These are phyloP conservation scores for Calonectria montana DNA, from an alignment of 2,329 filamentous ascomycete genomes.

Conservation along the genomic window DNA sequence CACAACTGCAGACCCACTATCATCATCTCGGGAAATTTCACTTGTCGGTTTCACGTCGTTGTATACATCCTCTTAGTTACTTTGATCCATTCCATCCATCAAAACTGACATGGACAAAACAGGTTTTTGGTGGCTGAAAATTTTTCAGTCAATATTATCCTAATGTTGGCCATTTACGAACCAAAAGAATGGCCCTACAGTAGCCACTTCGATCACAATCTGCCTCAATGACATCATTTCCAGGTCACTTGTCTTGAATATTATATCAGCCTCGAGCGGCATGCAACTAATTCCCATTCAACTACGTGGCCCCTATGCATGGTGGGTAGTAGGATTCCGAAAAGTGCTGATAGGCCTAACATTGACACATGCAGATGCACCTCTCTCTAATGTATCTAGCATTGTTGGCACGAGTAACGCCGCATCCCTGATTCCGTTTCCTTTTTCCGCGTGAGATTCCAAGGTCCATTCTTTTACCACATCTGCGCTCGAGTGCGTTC, in stretches of 20 bases:
- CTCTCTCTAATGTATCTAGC: slow-evolving; percentile 15
- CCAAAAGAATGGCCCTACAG: neutral
- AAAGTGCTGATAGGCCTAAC: neutral
- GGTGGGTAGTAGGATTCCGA: neutral
- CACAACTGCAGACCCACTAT: neutral
- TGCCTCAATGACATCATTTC: neutral
- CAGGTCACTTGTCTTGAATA: neutral
- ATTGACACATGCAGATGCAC: slow-evolving; percentile 3
- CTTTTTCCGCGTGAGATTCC: neutral
- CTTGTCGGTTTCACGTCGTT: neutral
- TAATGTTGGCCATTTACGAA: neutral
- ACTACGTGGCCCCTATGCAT: neutral
- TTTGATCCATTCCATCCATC: neutral
- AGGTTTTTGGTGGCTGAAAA: neutral
- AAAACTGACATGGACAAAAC: neutral
- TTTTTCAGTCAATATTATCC: neutral
- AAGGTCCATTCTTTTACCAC: neutral
- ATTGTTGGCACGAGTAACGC: neutral
- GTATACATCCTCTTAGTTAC: neutral
- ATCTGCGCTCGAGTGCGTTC: neutral
- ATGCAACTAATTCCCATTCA: neutral
- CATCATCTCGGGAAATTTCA: neutral
- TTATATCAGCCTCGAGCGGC: neutral
- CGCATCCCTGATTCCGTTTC: neutral
- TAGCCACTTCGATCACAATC: neutral